Evolutionary conservation across 495 filamentous ascomycete species (phyloP), one percentile per base, ranked within the genome.

Genomic region (Talaromyces adpressus): DNA sequence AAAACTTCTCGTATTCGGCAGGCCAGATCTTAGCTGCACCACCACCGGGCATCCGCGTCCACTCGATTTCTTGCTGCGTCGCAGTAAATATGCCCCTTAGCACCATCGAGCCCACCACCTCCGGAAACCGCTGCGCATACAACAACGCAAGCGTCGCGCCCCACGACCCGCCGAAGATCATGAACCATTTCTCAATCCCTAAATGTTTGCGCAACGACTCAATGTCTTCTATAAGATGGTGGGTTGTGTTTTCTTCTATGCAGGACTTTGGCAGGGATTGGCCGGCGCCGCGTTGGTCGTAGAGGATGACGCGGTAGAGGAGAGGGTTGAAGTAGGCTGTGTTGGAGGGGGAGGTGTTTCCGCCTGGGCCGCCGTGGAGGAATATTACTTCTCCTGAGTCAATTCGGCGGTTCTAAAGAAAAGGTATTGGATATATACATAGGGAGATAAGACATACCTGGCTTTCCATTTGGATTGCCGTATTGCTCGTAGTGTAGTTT

Each of bases 131-230:
- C 65, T 80, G 67, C 6, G 79, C 67, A 64, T 81, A 81, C 41
- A 72, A 66, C 14, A 82, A 67, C 0, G 75, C 67, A 9, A 82
- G 72, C 1, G 77, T 76, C 2, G 73, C 73, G 57, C 79, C 79
- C 79, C 79, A 82, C 2, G 76, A 79, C 1, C 79, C 79, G 57
- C 79, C 79, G 64, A 79, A 82, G n/a, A 81, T 72, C 20, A 81
- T 67, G 41, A 70, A 64, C 78, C 78, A 82, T 66, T 78, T 79
- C 14, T 63, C 30, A 51, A 81, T 74, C 1, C 66, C 63, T n/a
- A 79, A 64, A 60, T 81, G 77, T 27, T 63, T 52, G 5, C 79
- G 72, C 6, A 81, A 58, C 0, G 68, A 64, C 59, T 82, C 77
- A 62, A 81, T 79, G 61, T 82, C 78, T 57, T 74, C 67, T 22